Base-by-base conservation (phyloP, 805 yeast species). In the Barnettozyma populi region DNA sequence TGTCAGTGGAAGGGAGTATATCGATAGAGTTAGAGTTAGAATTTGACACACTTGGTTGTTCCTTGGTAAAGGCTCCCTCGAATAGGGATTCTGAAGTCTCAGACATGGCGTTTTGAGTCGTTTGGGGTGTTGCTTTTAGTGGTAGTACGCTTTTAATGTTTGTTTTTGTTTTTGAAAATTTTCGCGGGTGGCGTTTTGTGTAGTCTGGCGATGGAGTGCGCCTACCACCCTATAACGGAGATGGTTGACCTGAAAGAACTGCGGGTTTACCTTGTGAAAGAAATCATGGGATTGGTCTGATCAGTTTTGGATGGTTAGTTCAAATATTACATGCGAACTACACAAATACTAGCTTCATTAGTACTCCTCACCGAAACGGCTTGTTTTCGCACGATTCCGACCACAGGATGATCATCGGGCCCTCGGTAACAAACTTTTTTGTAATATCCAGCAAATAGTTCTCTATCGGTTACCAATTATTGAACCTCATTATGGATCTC, bases 401-500 rank as follows among this genome's bases (percentile, higher is more conserved):
- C 25, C 25, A 23, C 25, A 23, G 25, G 25, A 23, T 23, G 25
- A 23, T 23, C 25, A 5, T 8, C 7, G 8, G 31, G 31, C 31
- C 31, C 31, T 29, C 32, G 32, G 32, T 13, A 29, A 14, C 13
- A 29, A 29, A 3, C 32, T 29, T 29, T 29, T 29, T 14, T 25
- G 7, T 13, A 29, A 4, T 25, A 25, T 11, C 9, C 6, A 25
- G 4, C 11, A 10, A 6, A 6, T 3, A 7, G 32, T 29, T 29
- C 16, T 14, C 32, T 29, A n/a, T 29, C 13, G 16, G 7, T 11
- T 14, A 29, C 13, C 13, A 29, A 14, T 16, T 29, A 23, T 47
- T 48, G 21, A 13, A 40, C 32, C 3, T 9, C 71, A 79, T 88
- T 31, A 78, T 77, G 98, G 98, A 92, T 40, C 96, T 98, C 43